phyloP scores from a whole-genome alignment of 495 filamentous ascomycete species.

The Aspergillus haitiensis region DNA sequence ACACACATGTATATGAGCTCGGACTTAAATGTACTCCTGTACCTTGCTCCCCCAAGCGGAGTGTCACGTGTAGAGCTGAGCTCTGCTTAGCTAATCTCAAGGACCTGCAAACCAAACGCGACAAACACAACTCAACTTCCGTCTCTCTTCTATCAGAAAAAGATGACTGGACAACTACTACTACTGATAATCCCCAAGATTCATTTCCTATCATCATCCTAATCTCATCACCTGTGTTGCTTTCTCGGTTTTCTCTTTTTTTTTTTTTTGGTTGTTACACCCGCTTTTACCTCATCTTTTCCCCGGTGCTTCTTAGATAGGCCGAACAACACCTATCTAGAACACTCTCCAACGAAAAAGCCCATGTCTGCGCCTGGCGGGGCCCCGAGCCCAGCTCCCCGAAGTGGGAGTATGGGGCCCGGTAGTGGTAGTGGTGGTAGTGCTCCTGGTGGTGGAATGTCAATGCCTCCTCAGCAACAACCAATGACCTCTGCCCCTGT shows the following conservation, averaged over 20 bases:
- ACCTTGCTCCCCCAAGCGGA: background rate
- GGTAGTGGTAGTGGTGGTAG: slow-evolving; percentile 34
- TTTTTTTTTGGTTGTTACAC: background rate
- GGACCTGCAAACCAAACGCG: slow-evolving; percentile 3
- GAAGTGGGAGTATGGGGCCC: slow-evolving; percentile 55
- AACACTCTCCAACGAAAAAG: slow-evolving; percentile 1
- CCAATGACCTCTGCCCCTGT: slow-evolving; percentile 40
- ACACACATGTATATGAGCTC: background rate
- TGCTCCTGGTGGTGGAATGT: slow-evolving; percentile 47
- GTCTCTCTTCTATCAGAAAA: slow-evolving; percentile 17
- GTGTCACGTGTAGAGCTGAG: background rate
- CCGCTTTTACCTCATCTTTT: background rate
- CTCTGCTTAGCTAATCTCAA: background rate
- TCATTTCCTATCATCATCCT: slow-evolving; percentile 1
- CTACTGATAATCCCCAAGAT: background rate
- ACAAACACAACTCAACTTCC: background rate
- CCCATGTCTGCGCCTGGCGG: slow-evolving; percentile 51
- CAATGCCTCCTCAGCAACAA: slow-evolving; percentile 52
- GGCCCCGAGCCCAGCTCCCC: slow-evolving; percentile 50
- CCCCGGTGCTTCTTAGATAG: slow-evolving; percentile 1
- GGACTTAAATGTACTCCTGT: background rate
- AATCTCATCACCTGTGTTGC: background rate
- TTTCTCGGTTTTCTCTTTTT: slow-evolving; percentile 7
- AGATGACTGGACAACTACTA: slow-evolving; percentile 2
- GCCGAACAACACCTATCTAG: background rate